These are phyloP conservation scores for Ceratobasidium papillatum DNA, from an alignment of 1,284 basidiomycete genomes.

Conservation along the genomic window DNA sequence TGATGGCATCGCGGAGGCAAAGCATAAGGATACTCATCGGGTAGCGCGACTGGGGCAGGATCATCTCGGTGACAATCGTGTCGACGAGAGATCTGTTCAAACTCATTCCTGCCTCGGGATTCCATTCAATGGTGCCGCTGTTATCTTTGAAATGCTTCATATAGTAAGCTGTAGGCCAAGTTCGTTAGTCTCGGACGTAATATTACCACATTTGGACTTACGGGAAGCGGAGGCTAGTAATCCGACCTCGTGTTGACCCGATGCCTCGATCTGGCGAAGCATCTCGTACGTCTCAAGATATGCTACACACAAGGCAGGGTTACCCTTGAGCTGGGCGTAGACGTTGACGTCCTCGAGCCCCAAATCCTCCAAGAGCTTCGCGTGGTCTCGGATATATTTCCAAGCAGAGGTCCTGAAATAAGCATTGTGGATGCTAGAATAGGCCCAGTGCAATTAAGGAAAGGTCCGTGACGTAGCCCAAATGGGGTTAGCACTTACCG, in stretches of 20 bases:
- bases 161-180: conserved; percentile 5
- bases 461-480: background rate
- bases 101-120: conserved; percentile 29
- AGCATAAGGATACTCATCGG: conserved; percentile 41
- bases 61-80: conserved; percentile 43
- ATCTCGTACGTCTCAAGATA: conserved; percentile 32
- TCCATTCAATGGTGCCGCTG: conserved; percentile 18
- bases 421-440: conserved; percentile 42
- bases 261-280: conserved; percentile 37
- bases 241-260: conserved; percentile 37
- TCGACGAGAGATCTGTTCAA: conserved; percentile 43
- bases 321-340: conserved; percentile 34
- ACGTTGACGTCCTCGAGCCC: conserved; percentile 35
- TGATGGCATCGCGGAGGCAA: conserved; percentile 41
- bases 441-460: background rate
- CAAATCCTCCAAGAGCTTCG: conserved; percentile 39
- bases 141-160: conserved; percentile 35
- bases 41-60: conserved; percentile 42
- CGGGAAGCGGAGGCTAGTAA: conserved; percentile 30
- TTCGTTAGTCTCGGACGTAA: background rate
- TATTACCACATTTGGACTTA: background rate
- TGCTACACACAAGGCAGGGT: conserved; percentile 9
- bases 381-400: conserved; percentile 42
- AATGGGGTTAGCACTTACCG: conserved; percentile 21
- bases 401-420: conserved; percentile 43